Evolutionary conservation across 2,329 filamentous ascomycete species (phyloP).

Genomic region (Neodidymelliopsis sp.): DNA sequence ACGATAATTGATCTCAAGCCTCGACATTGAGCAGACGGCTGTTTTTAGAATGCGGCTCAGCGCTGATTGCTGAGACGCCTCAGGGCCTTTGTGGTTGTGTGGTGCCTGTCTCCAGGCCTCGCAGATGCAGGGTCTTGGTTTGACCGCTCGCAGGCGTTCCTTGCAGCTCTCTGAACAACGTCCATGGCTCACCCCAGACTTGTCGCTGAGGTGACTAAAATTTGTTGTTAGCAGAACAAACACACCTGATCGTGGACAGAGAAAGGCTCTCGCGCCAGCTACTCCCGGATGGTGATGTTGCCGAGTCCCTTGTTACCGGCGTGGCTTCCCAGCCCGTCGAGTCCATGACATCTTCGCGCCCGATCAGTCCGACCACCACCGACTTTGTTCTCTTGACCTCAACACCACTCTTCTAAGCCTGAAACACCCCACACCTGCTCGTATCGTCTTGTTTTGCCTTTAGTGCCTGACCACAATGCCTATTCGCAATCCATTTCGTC

Average conservation of each 20-base stretch:
- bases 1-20: conserved; percentile 24
- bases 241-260: conserved; percentile 3
- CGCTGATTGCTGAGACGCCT: conserved; percentile 28
- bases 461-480: conserved; percentile 42
- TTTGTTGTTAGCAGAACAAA: conserved; percentile 2
- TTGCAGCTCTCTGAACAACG: conserved; percentile 1
- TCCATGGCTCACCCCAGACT: conserved; percentile 2
- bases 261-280: not conserved
- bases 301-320: conserved; percentile 15
- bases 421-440: conserved; percentile 24
- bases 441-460: conserved; percentile 24
- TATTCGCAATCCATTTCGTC: conserved; percentile 53
- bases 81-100: conserved; percentile 9
- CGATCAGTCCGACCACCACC: conserved; percentile 14
- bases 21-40: conserved; percentile 21
- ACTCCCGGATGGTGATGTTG: conserved; percentile 12
- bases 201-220: conserved; percentile 3
- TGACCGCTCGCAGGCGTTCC: conserved; percentile 3
- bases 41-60: conserved; percentile 23
- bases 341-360: conserved; percentile 18
- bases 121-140: conserved; percentile 36
- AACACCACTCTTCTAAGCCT: conserved; percentile 27
- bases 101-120: conserved; percentile 34
- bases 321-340: conserved; percentile 13
- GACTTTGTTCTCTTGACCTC: conserved; percentile 18